phyloP scores from a whole-genome alignment of 441 rosid genomes.

The Erodium trifolium region DNA sequence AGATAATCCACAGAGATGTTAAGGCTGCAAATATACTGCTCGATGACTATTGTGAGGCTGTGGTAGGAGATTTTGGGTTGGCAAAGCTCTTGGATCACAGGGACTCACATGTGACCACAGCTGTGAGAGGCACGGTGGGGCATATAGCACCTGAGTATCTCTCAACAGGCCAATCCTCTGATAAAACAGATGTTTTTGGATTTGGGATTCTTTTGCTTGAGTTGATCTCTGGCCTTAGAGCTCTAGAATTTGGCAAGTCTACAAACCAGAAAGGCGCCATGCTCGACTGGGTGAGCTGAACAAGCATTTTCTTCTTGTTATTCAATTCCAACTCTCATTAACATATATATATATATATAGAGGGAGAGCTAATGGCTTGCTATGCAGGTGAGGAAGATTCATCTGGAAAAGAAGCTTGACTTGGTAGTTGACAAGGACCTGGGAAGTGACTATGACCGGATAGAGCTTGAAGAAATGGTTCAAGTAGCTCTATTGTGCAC shows the following conservation, averaged over 20 bases:
- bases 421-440: slow-evolving; percentile 78
- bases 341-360: no score
- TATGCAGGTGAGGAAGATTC: slow-evolving; percentile 63
- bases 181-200: slow-evolving; percentile 94
- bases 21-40: slow-evolving; percentile 92
- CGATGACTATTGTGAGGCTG: slow-evolving; percentile 86
- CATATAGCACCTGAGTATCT: slow-evolving; percentile 92
- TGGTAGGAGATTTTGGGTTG: slow-evolving; percentile 90
- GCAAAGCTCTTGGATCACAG: slow-evolving; percentile 81
- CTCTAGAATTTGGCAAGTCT: slow-evolving; percentile 73
- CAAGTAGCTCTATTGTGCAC: slow-evolving; percentile 82
- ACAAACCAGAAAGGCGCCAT: slow-evolving; percentile 77
- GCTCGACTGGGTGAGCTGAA: slow-evolving; percentile 56
- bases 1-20: slow-evolving; percentile 57
- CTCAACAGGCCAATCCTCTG: slow-evolving; percentile 96
- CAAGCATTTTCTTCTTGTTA: slow-evolving; percentile 14
- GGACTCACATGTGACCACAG: slow-evolving; percentile 85
- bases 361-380: no score
- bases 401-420: slow-evolving; percentile 77
- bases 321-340: no score
- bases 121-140: slow-evolving; percentile 88
- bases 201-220: slow-evolving; percentile 85
- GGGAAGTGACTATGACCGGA: slow-evolving; percentile 50
- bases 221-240: slow-evolving; percentile 65
- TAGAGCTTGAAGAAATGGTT: slow-evolving; percentile 82